These are phyloP conservation scores for Fulvia fulva DNA, from an alignment of 2,329 filamentous ascomycete species.

Conservation along the genomic window DNA sequence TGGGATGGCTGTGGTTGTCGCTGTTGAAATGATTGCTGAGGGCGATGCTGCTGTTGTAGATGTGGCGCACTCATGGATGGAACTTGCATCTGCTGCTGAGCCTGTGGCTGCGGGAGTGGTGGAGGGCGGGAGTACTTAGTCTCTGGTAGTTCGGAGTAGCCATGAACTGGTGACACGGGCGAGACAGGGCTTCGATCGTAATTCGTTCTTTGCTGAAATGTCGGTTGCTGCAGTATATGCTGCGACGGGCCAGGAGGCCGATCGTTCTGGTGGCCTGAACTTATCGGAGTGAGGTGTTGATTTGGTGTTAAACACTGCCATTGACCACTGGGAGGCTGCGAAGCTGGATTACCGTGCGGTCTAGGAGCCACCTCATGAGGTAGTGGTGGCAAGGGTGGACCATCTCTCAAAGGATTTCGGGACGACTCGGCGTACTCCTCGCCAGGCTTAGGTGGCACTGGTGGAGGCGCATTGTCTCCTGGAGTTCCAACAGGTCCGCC, in stretches of 20 bases:
- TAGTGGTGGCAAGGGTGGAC: conserved; percentile 35
- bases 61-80: conserved; percentile 9
- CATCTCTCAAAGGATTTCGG: conserved; percentile 21
- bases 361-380: conserved; percentile 22
- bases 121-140: conserved; percentile 23
- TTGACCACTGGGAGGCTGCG: conserved; percentile 18
- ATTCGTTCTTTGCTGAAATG: conserved; percentile 13
- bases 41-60: conserved; percentile 12
- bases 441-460: conserved; percentile 52
- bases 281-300: conserved; percentile 3
- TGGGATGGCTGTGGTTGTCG: conserved; percentile 9
- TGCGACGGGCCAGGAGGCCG: conserved; percentile 8
- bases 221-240: conserved; percentile 10
- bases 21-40: conserved; percentile 14
- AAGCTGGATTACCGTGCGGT: conserved; percentile 11
- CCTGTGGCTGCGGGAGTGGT: conserved; percentile 28
- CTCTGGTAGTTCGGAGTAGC: conserved; percentile 21
- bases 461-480: conserved; percentile 37
- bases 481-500: conserved; percentile 15
- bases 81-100: conserved; percentile 12
- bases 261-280: conserved; percentile 14
- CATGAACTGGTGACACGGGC: conserved; percentile 28
- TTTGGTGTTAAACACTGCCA: conserved; percentile 23
- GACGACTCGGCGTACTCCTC: conserved; percentile 28
- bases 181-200: conserved; percentile 31